Conservation (phyloP, 148 eudicot genomes). For the Mesembryanthemum crystallinum region DNA sequence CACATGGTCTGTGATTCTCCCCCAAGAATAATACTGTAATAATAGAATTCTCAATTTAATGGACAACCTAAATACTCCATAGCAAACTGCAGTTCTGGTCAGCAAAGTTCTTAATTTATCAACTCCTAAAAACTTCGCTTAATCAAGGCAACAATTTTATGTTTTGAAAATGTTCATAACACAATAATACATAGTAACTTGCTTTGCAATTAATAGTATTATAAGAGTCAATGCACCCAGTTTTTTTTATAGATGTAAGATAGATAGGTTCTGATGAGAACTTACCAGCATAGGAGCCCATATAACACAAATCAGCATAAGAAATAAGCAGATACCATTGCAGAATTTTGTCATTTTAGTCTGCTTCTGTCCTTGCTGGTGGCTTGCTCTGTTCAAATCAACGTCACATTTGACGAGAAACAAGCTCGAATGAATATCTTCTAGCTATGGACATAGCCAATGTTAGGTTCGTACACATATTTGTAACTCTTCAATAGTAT, state of each 20-base stretch:
- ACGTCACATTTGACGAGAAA: slow-evolving; percentile 82
- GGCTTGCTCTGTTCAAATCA: slow-evolving; percentile 60
- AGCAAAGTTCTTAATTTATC: neutral
- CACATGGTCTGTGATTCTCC: neutral
- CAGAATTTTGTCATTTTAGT: slow-evolving; percentile 66
- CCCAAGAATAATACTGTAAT: too few relatives aligned
- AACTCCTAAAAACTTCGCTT: neutral
- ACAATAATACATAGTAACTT: neutral
- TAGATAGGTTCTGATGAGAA: neutral
- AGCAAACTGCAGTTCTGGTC: neutral
- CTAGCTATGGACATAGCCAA: slow-evolving; percentile 41
- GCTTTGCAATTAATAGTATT: neutral
- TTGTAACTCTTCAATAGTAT: neutral
- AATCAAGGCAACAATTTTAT: neutral
- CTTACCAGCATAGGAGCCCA: slow-evolving; percentile 95
- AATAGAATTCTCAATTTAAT: too few relatives aligned
- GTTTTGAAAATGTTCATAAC: too few relatives aligned
- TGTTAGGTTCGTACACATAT: neutral
- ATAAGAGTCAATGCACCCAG: too few relatives aligned
- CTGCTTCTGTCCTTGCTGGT: slow-evolving; percentile 75
- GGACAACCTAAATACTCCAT: too few relatives aligned
- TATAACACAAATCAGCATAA: slow-evolving; percentile 62
- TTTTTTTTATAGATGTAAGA: too few relatives aligned
- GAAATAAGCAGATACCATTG: slow-evolving; percentile 77
- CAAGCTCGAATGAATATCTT: slow-evolving; percentile 86